These are phyloP conservation scores for Moelleriella libera DNA, from an alignment of 2,329 filamentous ascomycete genomes.

Conservation along the genomic window DNA sequence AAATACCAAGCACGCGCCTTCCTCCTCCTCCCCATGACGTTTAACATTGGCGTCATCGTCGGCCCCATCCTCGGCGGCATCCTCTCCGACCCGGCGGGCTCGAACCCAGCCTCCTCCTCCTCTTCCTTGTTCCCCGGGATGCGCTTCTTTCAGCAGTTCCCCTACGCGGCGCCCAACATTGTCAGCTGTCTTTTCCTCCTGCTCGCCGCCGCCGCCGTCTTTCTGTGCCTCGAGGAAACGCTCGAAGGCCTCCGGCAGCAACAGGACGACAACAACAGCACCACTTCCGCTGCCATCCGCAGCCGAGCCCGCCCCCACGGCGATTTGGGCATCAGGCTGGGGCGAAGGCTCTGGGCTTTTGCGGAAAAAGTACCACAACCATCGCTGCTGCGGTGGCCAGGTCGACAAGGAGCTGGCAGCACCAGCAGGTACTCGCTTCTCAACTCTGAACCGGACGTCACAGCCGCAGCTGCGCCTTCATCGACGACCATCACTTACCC, in stretches of 20 bases:
- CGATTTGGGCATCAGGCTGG: constrained; percentile 28
- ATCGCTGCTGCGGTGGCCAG: too few relatives aligned
- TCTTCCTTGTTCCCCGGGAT: constrained; percentile 29
- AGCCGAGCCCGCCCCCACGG: too few relatives aligned
- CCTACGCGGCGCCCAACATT: constrained; percentile 41
- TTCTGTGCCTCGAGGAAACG: constrained; percentile 39
- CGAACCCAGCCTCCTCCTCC: constrained; percentile 25
- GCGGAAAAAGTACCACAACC: background rate
- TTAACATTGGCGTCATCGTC: constrained; percentile 60
- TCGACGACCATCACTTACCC: too few relatives aligned
- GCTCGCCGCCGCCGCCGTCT: constrained; percentile 27
- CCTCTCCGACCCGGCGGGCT: constrained; percentile 50
- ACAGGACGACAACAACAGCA: too few relatives aligned
- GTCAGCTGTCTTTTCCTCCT: constrained; percentile 34
- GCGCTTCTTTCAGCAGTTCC: constrained; percentile 31
- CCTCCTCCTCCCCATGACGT: constrained; percentile 59
- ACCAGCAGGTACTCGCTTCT: too few relatives aligned
- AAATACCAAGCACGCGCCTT: constrained; percentile 60
- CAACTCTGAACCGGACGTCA: too few relatives aligned
- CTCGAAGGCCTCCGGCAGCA: constrained; percentile 27
- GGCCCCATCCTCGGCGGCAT: constrained; percentile 57
- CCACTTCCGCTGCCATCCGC: too few relatives aligned
- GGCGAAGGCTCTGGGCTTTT: constrained; percentile 17
- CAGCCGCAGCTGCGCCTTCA: too few relatives aligned
- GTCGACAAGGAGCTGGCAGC: too few relatives aligned